Evolutionary conservation across 331 rosid genomes (phyloP).

Genomic region (Malus hybrid): DNA sequence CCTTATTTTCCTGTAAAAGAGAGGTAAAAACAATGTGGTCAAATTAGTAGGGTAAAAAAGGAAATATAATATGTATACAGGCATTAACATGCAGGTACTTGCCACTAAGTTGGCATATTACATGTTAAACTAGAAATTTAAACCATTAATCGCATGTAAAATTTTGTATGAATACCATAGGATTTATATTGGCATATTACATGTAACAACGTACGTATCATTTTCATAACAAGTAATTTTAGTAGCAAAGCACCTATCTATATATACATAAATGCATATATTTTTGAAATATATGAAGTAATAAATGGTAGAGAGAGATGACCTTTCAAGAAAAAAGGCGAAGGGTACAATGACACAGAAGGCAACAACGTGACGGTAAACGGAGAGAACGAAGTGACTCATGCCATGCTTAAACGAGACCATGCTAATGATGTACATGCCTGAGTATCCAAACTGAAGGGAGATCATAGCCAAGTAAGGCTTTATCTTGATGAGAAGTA

Average conservation of each 20-base stretch:
- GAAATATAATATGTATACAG: background rate
- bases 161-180: background rate
- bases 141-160: background rate
- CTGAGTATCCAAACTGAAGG: constrained; percentile 88
- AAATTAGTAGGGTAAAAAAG: background rate
- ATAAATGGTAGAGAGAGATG: background rate
- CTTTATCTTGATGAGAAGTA: constrained; percentile 28
- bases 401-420: constrained; percentile 88
- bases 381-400: constrained; percentile 83
- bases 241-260: background rate
- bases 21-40: background rate
- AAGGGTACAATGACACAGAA: constrained; percentile 56
- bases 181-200: background rate
- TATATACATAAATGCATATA: background rate
- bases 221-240: no score
- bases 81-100: background rate
- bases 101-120: background rate
- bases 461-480: constrained; percentile 84
- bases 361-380: constrained; percentile 87
- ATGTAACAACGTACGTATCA: no score
- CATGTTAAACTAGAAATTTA: background rate
- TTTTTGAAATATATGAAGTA: background rate
- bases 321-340: constrained; percentile 83
- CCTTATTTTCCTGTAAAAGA: constrained; percentile 39
- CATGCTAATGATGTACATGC: constrained; percentile 91